Evolutionary conservation across 768 basidiomycete species (phyloP).

Genomic region (Boletus reticulatus): DNA sequence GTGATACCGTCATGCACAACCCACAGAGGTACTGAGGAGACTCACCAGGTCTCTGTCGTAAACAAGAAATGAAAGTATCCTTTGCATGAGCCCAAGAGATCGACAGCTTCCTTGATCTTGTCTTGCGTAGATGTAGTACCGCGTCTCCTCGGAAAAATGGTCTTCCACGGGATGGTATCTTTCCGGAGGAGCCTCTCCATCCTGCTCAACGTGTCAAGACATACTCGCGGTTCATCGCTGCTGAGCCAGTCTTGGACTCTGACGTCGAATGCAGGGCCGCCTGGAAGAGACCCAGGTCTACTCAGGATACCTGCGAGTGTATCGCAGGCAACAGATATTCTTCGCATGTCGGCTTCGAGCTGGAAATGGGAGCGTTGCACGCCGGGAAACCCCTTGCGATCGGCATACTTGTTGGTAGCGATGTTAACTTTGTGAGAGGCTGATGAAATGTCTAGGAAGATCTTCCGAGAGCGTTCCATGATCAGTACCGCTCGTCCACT

Average conservation of each 20-base stretch:
- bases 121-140: background rate
- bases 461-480: conserved; percentile 7
- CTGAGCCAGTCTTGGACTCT: conserved; percentile 2
- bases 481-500: no score
- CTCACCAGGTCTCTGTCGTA: background rate
- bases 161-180: background rate
- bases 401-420: background rate
- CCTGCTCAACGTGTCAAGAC: background rate
- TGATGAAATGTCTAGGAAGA: conserved; percentile 1
- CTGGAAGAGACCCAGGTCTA: no score
- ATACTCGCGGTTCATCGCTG: background rate
- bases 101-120: background rate
- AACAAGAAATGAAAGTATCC: background rate
- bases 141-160: background rate
- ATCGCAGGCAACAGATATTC: conserved; percentile 5
- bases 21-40: background rate
- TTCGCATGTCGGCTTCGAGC: conserved; percentile 5
- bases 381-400: background rate
- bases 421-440: background rate
- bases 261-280: background rate
- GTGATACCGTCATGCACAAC: no score
- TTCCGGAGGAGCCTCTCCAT: background rate
- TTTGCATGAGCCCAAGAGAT: background rate
- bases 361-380: background rate
- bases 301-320: background rate